phyloP scores from a whole-genome alignment of 192 early-diverging fungal genomes.

The Thamnidium elegans region DNA sequence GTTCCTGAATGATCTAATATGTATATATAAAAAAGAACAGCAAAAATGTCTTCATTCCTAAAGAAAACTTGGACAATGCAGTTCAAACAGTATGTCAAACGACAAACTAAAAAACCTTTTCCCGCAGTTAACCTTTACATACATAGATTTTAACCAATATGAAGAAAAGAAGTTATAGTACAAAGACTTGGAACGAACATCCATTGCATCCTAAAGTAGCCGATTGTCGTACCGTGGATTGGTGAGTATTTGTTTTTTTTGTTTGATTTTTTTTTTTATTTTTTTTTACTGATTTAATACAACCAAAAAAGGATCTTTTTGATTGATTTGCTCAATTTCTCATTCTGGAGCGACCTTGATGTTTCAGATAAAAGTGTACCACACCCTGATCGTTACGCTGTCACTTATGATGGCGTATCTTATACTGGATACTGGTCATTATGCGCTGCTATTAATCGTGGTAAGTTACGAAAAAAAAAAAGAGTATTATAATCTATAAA shows the following conservation, averaged over 20 bases:
- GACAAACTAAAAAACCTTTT: background rate
- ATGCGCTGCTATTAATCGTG: slow-evolving; percentile 72
- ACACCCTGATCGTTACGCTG: slow-evolving; percentile 53
- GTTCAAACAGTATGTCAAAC: slow-evolving; percentile 40
- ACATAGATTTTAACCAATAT: slow-evolving; percentile 57
- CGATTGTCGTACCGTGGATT: slow-evolving; percentile 56
- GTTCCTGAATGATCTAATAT: slow-evolving; percentile 1
- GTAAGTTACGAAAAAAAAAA: slow-evolving; percentile 20
- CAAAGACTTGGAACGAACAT: slow-evolving; percentile 61
- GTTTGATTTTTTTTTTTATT: background rate
- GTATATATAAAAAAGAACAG: slow-evolving; percentile 44
- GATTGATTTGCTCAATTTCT: slow-evolving; percentile 82
- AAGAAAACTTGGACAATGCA: slow-evolving; percentile 47
- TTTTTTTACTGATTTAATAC: background rate
- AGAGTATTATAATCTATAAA: background rate
- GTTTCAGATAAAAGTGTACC: slow-evolving; percentile 38
- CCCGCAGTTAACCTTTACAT: background rate
- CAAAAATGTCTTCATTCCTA: slow-evolving; percentile 58
- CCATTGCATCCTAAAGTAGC: slow-evolving; percentile 61
- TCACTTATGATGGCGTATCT: slow-evolving; percentile 48
- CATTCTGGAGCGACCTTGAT: slow-evolving; percentile 75
- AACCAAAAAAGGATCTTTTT: slow-evolving; percentile 69
- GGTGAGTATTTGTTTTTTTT: slow-evolving; percentile 22
- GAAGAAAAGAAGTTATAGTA: slow-evolving; percentile 57
- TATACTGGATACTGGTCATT: slow-evolving; percentile 86